Evolutionary conservation across 768 basidiomycete genomes (phyloP), one percentile per base, ranked within the genome.

Genomic region (Pleurotus cornucopiae): DNA sequence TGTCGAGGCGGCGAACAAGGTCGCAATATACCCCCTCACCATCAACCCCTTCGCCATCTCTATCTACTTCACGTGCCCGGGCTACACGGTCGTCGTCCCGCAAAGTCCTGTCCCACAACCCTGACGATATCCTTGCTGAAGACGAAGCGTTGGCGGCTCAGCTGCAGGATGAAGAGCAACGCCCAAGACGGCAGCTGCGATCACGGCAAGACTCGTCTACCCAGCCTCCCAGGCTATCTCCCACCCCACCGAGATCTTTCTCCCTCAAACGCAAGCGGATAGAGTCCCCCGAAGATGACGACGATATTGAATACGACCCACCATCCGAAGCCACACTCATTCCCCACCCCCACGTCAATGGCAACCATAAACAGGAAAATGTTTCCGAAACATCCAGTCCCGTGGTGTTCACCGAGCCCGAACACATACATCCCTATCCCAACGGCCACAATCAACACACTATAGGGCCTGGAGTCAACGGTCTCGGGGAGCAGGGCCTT

Each of bases 221-320:
- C 13, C 25, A 16, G 12, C 30, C 21, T 25, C 54, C n/a, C 23
- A 46, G 47, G 20, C 47, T 25, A 46, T 43, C n/a, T 23, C 18
- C 55, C 37, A 37, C 47, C 30, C 49, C 47, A 12, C 2, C 38
- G 13, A 51, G 20, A 44, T 60, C 55, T 34, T 64, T 30, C 5
- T 60, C 25, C 62, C 72, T 5, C 65, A 83, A 83, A 66, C 76
- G 80, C 43, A 69, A 73, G 63, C 72, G 74, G 58, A 64, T 76
- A 4, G 74, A 76, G 51, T 73, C 72, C 34, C 71, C 73, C 1
- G 75, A 72, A 55, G 55, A 54, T 23, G 66, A 65, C 25, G 64
- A 54, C 43, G 64, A 62, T 18, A 43, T 56, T 12, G 55, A 41
- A 43, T 54, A 48, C 6, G 18, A 54, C 47, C 53, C 51, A 13